These are phyloP conservation scores for Ophiostoma montium DNA, from an alignment of 2,329 filamentous ascomycete genomes.

Conservation along the genomic window DNA sequence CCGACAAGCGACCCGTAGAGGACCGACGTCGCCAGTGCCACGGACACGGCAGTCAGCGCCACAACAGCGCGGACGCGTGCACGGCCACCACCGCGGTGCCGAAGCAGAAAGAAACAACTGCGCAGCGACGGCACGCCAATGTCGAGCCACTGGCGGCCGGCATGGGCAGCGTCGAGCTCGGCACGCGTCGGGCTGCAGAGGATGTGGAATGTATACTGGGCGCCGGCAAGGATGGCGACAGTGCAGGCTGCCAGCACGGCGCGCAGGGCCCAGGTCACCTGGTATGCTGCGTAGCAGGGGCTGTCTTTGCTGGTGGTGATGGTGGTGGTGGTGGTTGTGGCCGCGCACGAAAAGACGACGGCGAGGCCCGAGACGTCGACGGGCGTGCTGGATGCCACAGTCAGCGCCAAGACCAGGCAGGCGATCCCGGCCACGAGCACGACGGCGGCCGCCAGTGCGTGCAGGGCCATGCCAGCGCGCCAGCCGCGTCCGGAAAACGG, in stretches of 20 bases:
- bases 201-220: conserved; percentile 40
- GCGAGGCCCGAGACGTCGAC: conserved; percentile 10
- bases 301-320: not conserved
- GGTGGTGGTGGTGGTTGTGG: conserved; percentile 24
- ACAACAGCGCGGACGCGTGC: conserved; percentile 20
- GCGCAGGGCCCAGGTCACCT: conserved; percentile 28
- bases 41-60: not conserved
- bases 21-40: conserved; percentile 1
- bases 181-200: conserved; percentile 37
- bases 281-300: conserved; percentile 22
- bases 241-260: conserved; percentile 30
- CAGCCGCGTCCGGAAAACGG: conserved; percentile 26
- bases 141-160: conserved; percentile 32
- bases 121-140: conserved; percentile 39
- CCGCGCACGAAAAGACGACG: conserved; percentile 14
- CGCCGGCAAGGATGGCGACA: conserved; percentile 30
- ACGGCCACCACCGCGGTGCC: conserved; percentile 16
- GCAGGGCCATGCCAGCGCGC: conserved; percentile 32
- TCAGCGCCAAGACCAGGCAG: conserved; percentile 22
- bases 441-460: conserved; percentile 26
- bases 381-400: conserved; percentile 13
- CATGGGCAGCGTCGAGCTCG: conserved; percentile 34
- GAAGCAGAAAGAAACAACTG: conserved; percentile 31
- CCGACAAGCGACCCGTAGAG: conserved; percentile 15
- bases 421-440: conserved; percentile 24